phyloP scores from a whole-genome alignment of 305 asterid genomes.

The Fraxinus velutina region DNA sequence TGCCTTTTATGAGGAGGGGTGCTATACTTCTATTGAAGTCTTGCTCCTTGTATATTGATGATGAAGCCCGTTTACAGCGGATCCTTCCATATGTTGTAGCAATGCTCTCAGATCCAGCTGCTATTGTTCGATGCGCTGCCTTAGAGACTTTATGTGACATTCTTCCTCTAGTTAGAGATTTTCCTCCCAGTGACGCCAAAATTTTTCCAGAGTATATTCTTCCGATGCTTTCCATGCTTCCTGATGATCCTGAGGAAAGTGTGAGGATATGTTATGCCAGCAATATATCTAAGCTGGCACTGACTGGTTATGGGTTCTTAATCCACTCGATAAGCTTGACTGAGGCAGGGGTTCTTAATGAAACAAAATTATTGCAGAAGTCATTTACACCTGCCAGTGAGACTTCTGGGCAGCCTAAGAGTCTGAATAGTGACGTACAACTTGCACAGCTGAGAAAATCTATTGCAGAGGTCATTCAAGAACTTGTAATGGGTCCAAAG shows the following conservation, averaged over 20 bases:
- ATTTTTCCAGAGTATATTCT: slow-evolving; percentile 96
- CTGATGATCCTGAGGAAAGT: slow-evolving; percentile 99
- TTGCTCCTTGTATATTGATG: slow-evolving; percentile 88
- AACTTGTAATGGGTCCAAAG: slow-evolving; percentile 99
- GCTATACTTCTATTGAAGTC: slow-evolving; percentile 91
- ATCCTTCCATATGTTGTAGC: slow-evolving; percentile 97
- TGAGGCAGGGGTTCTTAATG: slow-evolving; percentile 96
- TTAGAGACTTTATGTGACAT: slow-evolving; percentile 91
- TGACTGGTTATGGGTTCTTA: slow-evolving; percentile 92
- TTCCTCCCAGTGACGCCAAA: slow-evolving; percentile 99
- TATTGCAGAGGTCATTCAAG: slow-evolving; percentile 95
- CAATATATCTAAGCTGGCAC: slow-evolving; percentile 88
- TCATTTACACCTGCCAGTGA: slow-evolving; percentile 45
- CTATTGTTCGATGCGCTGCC: slow-evolving; percentile 98
- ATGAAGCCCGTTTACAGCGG: slow-evolving; percentile 90
- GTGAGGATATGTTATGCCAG: slow-evolving; percentile 97
- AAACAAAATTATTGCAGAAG: slow-evolving; percentile 57
- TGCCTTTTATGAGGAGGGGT: slow-evolving; percentile 91
- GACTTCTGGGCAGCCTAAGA: slow-evolving; percentile 43
- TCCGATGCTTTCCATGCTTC: slow-evolving; percentile 99
- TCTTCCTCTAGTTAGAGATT: slow-evolving; percentile 93
- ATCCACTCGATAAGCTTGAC: slow-evolving; percentile 95
- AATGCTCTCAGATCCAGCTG: slow-evolving; percentile 91
- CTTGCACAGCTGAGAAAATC: slow-evolving; percentile 90
- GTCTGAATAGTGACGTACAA: slow-evolving; percentile 65